Evolutionary conservation across 352 stramenopile species (phyloP).

Genomic region (Achlya hypogyna): DNA sequence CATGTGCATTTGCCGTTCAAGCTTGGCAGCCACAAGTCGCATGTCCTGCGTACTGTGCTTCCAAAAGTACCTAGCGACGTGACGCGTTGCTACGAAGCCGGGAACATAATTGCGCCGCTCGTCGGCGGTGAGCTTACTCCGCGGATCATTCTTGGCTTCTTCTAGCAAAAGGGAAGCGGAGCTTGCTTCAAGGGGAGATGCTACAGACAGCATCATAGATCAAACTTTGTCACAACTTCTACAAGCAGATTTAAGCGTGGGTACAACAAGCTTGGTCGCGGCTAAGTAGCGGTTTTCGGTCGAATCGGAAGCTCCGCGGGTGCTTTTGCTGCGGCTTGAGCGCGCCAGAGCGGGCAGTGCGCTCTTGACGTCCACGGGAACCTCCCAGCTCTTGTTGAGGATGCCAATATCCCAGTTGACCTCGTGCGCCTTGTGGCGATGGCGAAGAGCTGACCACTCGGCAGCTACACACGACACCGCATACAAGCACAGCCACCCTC

Average conservation of each 20-base stretch:
- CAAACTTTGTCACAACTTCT: neutral
- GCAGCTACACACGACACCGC: too few relatives aligned
- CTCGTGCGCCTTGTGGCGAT: too few relatives aligned
- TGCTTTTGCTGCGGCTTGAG: too few relatives aligned
- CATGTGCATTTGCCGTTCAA: slow-evolving; percentile 18
- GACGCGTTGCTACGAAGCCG: neutral
- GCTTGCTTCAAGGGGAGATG: neutral
- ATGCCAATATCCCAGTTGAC: slow-evolving; percentile 57
- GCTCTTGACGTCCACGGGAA: slow-evolving; percentile 45
- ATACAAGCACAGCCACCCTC: too few relatives aligned
- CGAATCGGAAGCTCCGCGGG: too few relatives aligned
- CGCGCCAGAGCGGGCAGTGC: slow-evolving; percentile 50
- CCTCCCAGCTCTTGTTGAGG: slow-evolving; percentile 66
- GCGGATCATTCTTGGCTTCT: slow-evolving; percentile 14
- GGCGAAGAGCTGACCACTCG: too few relatives aligned
- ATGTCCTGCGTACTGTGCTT: slow-evolving; percentile 3
- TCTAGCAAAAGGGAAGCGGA: neutral
- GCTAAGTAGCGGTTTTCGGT: slow-evolving; percentile 6
- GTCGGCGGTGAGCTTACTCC: neutral
- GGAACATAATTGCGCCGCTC: slow-evolving; percentile 1
- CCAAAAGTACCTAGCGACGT: slow-evolving; percentile 16
- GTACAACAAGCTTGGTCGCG: slow-evolving; percentile 10
- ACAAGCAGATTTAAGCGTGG: slow-evolving; percentile 1
- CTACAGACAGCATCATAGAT: neutral
- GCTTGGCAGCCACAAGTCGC: neutral